Evolutionary conservation across 495 filamentous ascomycete species (phyloP), one percentile per base, ranked within the genome.

Genomic region (Penicillium pulvis): DNA sequence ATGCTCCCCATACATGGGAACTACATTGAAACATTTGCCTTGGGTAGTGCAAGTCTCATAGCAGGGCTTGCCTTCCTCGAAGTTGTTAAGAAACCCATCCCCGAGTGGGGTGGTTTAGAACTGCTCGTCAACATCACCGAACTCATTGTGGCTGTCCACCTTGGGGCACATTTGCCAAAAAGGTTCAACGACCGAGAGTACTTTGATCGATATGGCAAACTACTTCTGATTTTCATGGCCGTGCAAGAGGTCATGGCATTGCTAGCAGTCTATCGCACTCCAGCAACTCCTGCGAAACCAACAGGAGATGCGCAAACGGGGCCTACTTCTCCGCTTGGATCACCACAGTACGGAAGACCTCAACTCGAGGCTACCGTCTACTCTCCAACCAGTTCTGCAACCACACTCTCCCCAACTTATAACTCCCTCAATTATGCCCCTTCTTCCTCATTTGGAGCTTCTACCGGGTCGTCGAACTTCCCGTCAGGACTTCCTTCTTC

Each of bases 51-150:
- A 19, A 77, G 74, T 56, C 67, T 78, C 35, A 69, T 79, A 43
- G 69, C 76, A 2, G 75, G 75, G 2, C 76, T 79, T 55, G 68
- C 70, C 53, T 65, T 80, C 17, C 44, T 80, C 24, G 73, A 74
- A 50, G 67, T 58, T 28, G 55, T 78, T 28, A 77, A 78, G 47
- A 61, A 64, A 24, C 75, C 73, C 20, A 63, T 76, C 24, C 55
- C 39, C 2, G 64, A 78, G 24, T 78, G 75, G 74, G 76, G 73
- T 55, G 72, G 72, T 11, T 73, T 74, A 61, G 77, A 79, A 46
- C 75, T 80, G n/a, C 59, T 79, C 50, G 65, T 80, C 17, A 76
- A 72, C 20, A 65, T 77, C 47, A 74, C 73, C 2, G 75, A 80
- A 55, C 71, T 80, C 17, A 69, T 45, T 7, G 70, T 68, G 4